Evolutionary conservation across 225 moss, liverwort and hornwort species (phyloP), one percentile per base, ranked within the genome.

Genomic region (Marchantia polymorpha): DNA sequence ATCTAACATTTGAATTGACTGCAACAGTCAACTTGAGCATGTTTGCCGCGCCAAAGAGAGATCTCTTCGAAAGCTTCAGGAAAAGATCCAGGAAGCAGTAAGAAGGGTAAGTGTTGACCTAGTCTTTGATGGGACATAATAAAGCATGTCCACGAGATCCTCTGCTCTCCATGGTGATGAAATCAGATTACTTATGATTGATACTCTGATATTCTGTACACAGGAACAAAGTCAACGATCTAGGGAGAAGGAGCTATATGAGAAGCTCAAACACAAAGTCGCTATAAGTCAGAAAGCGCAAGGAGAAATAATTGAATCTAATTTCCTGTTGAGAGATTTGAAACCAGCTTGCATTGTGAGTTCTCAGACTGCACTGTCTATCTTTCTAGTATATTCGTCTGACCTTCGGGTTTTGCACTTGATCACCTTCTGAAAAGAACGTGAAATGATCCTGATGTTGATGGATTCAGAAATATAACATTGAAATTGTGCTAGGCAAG

Each of bases 321-420:
- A 96, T 69, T 94, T 94, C 80, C 87, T 96, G 76, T 86, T 93
- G 72, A 87, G 90, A 67, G 96, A 96, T 74, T 85, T 96, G 64
- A 96, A 94, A 84, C 96, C 94, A n/a, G 92, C 87, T 60, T 90
- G 88, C 59, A 92, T 96, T 83, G 96, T 96, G 79, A 90, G 96
- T 72, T 82, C 64, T 9, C 55, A 52, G 13, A 10, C 25, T 54
- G 6, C 20, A 25, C 16, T 73, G 23, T 74, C 17, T 7, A 26
- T 19, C 12, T 20, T 16, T 54, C 19, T 26, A 53, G 13, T 10
- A 8, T 23, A 61, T 61, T 5, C n/a, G 22, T 8, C 8, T 61
- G n/a, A 61, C 61, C n/a, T 22, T 61, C n/a, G n/a, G 23, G 61
- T 39, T 39, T 39, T 39, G 39, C 39, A 39, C n/a, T 61, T 23